Percentiles rank a stretch among this genome's conserved stretches.
phyloP scores from a whole-genome alignment of 441 rosid genomes.

The Euphorbia celastroides region DNA sequence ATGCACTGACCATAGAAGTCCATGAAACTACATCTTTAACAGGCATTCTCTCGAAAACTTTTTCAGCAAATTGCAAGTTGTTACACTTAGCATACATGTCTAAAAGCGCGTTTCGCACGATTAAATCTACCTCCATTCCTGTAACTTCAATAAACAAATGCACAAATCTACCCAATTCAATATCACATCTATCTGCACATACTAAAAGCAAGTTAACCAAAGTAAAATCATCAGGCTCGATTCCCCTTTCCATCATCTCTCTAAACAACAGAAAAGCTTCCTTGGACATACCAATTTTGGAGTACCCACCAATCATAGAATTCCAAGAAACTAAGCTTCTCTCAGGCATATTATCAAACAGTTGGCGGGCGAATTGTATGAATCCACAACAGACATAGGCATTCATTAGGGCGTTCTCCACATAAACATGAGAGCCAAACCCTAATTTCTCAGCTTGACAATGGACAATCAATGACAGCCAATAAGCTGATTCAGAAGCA shows the following conservation, averaged over 20 bases:
- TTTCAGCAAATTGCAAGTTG: slow-evolving; percentile 41
- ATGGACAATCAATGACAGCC: slow-evolving; percentile 26
- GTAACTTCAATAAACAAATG: slow-evolving; percentile 35
- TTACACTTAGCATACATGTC: slow-evolving; percentile 79
- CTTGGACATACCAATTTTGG: slow-evolving; percentile 47
- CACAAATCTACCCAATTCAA: slow-evolving; percentile 52
- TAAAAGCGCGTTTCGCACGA: slow-evolving; percentile 53
- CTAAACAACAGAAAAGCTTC: slow-evolving; percentile 35
- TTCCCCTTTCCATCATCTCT: slow-evolving; percentile 34
- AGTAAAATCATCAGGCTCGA: slow-evolving; percentile 47
- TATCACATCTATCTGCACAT: slow-evolving; percentile 57
- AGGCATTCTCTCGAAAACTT: slow-evolving; percentile 56
- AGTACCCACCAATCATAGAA: slow-evolving; percentile 69
- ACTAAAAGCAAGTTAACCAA: slow-evolving; percentile 48
- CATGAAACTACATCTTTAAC: slow-evolving; percentile 65
- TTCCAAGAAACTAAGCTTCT: slow-evolving; percentile 65
- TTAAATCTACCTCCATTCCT: slow-evolving; percentile 41
- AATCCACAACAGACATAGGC: slow-evolving; percentile 62
- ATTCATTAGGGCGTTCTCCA: slow-evolving; percentile 42
- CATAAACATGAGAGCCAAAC: slow-evolving; percentile 22
- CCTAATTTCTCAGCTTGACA: slow-evolving; percentile 24
- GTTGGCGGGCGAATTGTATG: slow-evolving; percentile 41
- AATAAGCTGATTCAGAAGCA: slow-evolving; percentile 12
- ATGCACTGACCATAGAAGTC: slow-evolving; percentile 68
- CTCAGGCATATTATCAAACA: slow-evolving; percentile 46